These are phyloP conservation scores for Allium cepa DNA, from an alignment of 106 monocot species.

Conservation along the genomic window DNA sequence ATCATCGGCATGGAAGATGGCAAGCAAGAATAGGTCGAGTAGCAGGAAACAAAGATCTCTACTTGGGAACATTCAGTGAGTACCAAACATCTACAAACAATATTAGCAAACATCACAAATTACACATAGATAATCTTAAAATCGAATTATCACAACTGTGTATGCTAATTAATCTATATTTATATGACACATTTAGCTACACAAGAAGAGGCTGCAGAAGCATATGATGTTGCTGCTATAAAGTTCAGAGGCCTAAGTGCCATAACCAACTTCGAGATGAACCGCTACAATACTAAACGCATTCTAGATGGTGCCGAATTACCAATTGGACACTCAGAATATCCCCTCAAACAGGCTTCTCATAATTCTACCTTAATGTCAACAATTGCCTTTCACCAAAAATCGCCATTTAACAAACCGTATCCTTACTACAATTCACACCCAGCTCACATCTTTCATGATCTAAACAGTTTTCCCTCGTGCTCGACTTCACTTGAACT, in stretches of 20 bases:
- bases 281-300: constrained; percentile 76
- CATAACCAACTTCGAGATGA: constrained; percentile 93
- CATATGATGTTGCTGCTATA: constrained; percentile 88
- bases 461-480: constrained; percentile 45
- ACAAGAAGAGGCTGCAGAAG: constrained; percentile 90
- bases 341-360: constrained; percentile 56
- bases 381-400: constrained; percentile 49
- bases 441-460: constrained; percentile 32
- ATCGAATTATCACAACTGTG: background rate
- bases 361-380: constrained; percentile 19
- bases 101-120: background rate
- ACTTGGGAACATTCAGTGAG: constrained; percentile 32
- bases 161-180: background rate
- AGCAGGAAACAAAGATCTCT: constrained; percentile 36
- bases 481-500: constrained; percentile 23
- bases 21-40: constrained; percentile 28
- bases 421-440: constrained; percentile 26
- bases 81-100: background rate
- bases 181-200: constrained; percentile 29
- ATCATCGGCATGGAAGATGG: constrained; percentile 20
- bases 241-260: constrained; percentile 88
- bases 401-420: constrained; percentile 7
- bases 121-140: background rate
- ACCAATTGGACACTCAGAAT: constrained; percentile 64
- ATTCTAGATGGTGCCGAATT: constrained; percentile 74